These are phyloP conservation scores for Phlyctochytrium planicorne DNA, from an alignment of 192 early-diverging fungal species.

Conservation along the genomic window DNA sequence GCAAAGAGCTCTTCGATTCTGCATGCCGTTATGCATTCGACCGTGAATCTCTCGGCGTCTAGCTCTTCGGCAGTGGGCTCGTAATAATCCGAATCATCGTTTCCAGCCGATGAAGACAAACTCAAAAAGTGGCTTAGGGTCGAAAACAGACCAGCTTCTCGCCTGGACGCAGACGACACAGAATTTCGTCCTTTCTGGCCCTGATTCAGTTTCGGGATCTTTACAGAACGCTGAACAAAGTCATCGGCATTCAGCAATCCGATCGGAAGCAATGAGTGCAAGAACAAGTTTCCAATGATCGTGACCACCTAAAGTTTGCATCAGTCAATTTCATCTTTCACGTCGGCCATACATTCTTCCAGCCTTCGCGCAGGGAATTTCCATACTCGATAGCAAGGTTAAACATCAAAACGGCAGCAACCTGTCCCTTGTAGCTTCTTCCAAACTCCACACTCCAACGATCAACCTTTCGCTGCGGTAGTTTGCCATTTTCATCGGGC, in stretches of 20 bases:
- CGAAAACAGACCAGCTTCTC: constrained; percentile 64
- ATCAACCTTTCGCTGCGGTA: constrained; percentile 32
- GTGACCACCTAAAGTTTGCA: constrained; percentile 52
- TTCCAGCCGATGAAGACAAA: constrained; percentile 45
- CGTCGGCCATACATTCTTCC: constrained; percentile 62
- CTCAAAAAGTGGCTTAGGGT: constrained; percentile 76
- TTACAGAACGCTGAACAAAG: constrained; percentile 66
- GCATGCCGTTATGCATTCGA: constrained; percentile 69
- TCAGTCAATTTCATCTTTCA: background rate
- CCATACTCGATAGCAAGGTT: constrained; percentile 67
- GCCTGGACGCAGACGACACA: constrained; percentile 11
- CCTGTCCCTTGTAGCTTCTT: constrained; percentile 82
- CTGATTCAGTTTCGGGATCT: constrained; percentile 60
- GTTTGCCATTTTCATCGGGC: constrained; percentile 1
- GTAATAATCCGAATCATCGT: constrained; percentile 50
- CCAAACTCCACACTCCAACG: constrained; percentile 81
- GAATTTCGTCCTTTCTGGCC: constrained; percentile 7
- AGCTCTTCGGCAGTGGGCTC: constrained; percentile 71
- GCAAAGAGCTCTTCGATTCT: constrained; percentile 69
- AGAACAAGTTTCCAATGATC: constrained; percentile 74
- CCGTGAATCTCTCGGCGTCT: constrained; percentile 59
- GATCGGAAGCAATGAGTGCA: constrained; percentile 70
- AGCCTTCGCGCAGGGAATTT: constrained; percentile 63
- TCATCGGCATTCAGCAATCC: constrained; percentile 70
- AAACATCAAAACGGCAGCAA: constrained; percentile 87